Conservation (phyloP, 352 stramenopile genomes). For the Pythium utonaiense region DNA sequence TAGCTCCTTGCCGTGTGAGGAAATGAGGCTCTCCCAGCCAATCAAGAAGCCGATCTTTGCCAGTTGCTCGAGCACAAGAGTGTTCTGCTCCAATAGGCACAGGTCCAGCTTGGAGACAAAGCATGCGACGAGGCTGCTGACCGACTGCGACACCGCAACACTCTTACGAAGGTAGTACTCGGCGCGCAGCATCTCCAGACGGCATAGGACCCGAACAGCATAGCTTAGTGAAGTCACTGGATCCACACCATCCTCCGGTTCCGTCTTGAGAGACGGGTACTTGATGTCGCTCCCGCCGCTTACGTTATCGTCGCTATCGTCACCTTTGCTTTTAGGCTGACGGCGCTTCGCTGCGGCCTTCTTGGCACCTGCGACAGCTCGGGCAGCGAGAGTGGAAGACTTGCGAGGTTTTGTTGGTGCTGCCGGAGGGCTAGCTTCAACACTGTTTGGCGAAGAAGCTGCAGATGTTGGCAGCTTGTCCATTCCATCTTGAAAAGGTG, state of each 20-base stretch:
- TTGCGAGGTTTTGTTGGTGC: constrained; percentile 11
- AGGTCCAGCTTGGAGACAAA: constrained; percentile 79
- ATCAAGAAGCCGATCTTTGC: constrained; percentile 83
- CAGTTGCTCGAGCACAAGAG: constrained; percentile 65
- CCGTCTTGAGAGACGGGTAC: constrained; percentile 64
- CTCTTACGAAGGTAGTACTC: constrained; percentile 85
- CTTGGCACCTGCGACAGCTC: constrained; percentile 45
- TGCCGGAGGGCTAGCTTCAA: constrained; percentile 17
- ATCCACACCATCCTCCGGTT: constrained; percentile 55
- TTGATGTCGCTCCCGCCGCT: constrained; percentile 32
- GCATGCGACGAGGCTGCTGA: constrained; percentile 76
- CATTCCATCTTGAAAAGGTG: not conserved
- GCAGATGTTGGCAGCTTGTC: not conserved
- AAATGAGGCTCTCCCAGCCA: constrained; percentile 94
- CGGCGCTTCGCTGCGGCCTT: constrained; percentile 49
- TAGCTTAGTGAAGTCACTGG: constrained; percentile 51
- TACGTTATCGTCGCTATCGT: constrained; percentile 37
- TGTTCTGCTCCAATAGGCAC: constrained; percentile 56
- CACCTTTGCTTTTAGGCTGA: constrained; percentile 37
- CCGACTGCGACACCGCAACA: constrained; percentile 77
- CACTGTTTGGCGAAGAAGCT: constrained; percentile 14
- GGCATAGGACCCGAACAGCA: constrained; percentile 56
- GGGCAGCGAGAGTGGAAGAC: constrained; percentile 43
- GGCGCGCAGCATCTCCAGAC: constrained; percentile 66
- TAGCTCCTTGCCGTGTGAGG: constrained; percentile 93